Evolutionary conservation across 2,329 filamentous ascomycete species (phyloP), one percentile per base, ranked within the genome.

Genomic region (Teratosphaeria zuluensis): DNA sequence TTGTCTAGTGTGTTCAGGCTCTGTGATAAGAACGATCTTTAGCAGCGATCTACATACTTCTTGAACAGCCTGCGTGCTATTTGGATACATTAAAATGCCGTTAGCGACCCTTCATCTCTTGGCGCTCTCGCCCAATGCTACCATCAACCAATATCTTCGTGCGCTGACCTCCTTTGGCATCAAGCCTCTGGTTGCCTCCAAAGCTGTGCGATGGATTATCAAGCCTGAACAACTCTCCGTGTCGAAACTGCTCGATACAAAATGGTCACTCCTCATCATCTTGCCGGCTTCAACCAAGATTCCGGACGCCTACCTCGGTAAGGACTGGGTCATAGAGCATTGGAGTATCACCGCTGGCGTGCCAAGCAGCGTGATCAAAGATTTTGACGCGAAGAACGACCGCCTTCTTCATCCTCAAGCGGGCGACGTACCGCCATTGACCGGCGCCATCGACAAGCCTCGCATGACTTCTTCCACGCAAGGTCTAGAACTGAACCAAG

Each of bases 401-500:
- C 64, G 78, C 0, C 66, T 81, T 0, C 62, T 77, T 24, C 73
- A 77, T 1, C 64, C 69, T 1, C 56, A 69, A 0, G 30, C 51
- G 3, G 64, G 55, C 0, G 64, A 66, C 24, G 66, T 75, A 0
- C 76, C 77, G 0, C 61, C 68, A 1, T 63, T 78, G 1, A 77
- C 74, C 1, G 67, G 68, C 8, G 58, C 66, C 1, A 58, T 68
- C 55, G 66, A 64, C 7, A 67, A 63, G 16, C 77, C 53, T 53
- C 71, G 53, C 62, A 72, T 63, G 62, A 73, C 61, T 35, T 60
- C 30, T 35, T 75, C 60, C 53, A 70, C 75, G 1, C 79, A 85
- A 68, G 76, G 77, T 21, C 75, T 86, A 0, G 82, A 85, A 65
- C 69, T 85, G 8, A 80, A 78, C 16, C 67, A 76, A 0, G 77